phyloP scores from a whole-genome alignment of 2,329 filamentous ascomycete species.

The Neophaeococcomyces mojaviensis region DNA sequence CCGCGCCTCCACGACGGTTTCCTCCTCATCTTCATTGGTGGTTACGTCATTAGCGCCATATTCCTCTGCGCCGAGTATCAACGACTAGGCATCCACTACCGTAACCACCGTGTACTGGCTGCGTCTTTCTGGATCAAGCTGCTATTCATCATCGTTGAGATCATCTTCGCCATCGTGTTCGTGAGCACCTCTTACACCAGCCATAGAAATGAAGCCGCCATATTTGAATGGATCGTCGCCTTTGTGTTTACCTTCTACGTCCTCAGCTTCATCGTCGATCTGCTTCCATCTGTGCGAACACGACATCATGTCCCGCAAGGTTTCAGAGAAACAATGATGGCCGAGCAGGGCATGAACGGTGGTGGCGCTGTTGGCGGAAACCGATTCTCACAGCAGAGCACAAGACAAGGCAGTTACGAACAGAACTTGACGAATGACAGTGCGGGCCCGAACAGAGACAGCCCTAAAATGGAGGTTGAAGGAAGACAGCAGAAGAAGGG shows the following conservation, averaged over 20 bases:
- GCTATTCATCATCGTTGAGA: constrained; percentile 70
- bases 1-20: constrained; percentile 64
- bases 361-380: background rate
- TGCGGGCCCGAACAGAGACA: background rate
- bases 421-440: constrained; percentile 2
- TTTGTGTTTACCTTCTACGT: constrained; percentile 50
- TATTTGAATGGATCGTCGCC: constrained; percentile 62
- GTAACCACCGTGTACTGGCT: constrained; percentile 60
- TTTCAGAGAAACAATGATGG: background rate
- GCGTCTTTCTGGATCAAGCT: constrained; percentile 84
- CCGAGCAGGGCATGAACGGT: background rate
- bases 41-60: constrained; percentile 77
- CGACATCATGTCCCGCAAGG: constrained; percentile 42
- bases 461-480: too few species aligned
- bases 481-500: too few species aligned
- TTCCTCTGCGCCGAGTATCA: constrained; percentile 87
- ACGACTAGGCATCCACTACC: constrained; percentile 71
- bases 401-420: background rate
- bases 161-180: constrained; percentile 62
- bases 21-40: constrained; percentile 72
- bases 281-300: constrained; percentile 67
- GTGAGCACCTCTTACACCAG: constrained; percentile 38
- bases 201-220: constrained; percentile 59
- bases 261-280: constrained; percentile 77
- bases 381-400: constrained; percentile 2